phyloP scores from a whole-genome alignment of 306 rosid species.

The Quillaja saponaria region DNA sequence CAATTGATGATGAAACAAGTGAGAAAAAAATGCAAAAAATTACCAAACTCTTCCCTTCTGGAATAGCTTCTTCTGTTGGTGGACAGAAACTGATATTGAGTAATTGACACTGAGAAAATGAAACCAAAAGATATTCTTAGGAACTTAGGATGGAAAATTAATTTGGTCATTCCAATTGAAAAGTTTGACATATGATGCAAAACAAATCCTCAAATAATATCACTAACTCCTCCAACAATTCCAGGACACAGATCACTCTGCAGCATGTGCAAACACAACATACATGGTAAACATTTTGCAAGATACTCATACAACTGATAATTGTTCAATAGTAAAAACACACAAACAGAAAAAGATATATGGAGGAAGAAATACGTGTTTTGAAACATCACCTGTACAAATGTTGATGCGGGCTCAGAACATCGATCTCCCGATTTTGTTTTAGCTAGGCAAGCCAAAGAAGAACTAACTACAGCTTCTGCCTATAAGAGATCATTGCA shows the following conservation, averaged over 20 bases:
- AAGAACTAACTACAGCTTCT: conserved; percentile 66
- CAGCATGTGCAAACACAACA: too few relatives aligned
- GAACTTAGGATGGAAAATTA: conserved; percentile 17
- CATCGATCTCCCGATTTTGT: conserved; percentile 47
- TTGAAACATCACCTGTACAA: conserved; percentile 60
- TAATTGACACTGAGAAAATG: conserved; percentile 72
- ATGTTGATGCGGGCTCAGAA: conserved; percentile 29
- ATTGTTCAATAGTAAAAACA: too few relatives aligned
- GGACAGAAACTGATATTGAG: conserved; percentile 94
- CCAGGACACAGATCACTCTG: conserved; percentile 21
- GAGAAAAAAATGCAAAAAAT: conserved; percentile 3
- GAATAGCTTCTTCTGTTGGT: conserved; percentile 64
- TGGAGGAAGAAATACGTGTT: neutral
- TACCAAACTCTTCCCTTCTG: conserved; percentile 76
- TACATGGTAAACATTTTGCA: conserved; percentile 1
- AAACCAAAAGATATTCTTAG: conserved; percentile 3
- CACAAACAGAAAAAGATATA: too few relatives aligned
- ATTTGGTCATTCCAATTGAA: conserved; percentile 12
- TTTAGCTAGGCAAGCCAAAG: conserved; percentile 60
- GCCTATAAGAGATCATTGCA: conserved; percentile 48
- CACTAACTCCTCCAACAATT: conserved; percentile 5
- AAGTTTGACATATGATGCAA: conserved; percentile 6
- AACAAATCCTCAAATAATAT: conserved; percentile 17
- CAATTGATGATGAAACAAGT: neutral
- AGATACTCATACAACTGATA: neutral